phyloP scores from a whole-genome alignment of 768 basidiomycete genomes.

The Termitomyces sp. region DNA sequence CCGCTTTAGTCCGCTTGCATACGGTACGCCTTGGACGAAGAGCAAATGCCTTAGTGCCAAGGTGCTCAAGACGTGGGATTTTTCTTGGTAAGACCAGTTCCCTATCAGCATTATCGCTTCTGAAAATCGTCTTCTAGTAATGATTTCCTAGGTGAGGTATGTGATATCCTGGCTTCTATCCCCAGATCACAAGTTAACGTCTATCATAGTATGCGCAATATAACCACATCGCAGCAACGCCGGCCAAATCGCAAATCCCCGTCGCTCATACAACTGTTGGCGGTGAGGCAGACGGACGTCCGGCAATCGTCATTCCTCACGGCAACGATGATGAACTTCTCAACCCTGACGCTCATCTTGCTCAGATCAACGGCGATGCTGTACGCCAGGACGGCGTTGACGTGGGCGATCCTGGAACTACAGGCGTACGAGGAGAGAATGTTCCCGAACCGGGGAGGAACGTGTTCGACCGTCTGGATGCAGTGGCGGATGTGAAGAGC shows the following conservation, averaged over 20 bases:
- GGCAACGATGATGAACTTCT: slow-evolving; percentile 21
- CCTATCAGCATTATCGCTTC: neutral
- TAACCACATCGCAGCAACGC: slow-evolving; percentile 28
- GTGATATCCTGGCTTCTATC: slow-evolving; percentile 18
- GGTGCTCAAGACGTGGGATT: slow-evolving; percentile 96
- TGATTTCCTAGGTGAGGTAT: slow-evolving; percentile 64
- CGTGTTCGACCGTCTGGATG: slow-evolving; percentile 52
- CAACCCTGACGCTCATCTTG: slow-evolving; percentile 1
- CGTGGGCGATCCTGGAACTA: slow-evolving; percentile 16
- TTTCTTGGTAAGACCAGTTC: slow-evolving; percentile 59
- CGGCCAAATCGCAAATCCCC: slow-evolving; percentile 28
- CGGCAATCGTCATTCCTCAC: slow-evolving; percentile 43
- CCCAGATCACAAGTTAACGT: neutral
- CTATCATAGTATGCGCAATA: slow-evolving; percentile 54
- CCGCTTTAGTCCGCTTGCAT: slow-evolving; percentile 75
- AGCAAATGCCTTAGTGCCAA: slow-evolving; percentile 65
- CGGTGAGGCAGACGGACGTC: slow-evolving; percentile 48
- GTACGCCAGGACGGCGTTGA: slow-evolving; percentile 4
- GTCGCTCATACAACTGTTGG: slow-evolving; percentile 42
- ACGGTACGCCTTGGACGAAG: slow-evolving; percentile 87
- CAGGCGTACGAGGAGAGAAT: slow-evolving; percentile 34
- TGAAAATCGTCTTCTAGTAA: slow-evolving; percentile 32
- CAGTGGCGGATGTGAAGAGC: slow-evolving; percentile 39
- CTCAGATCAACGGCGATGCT: slow-evolving; percentile 2
- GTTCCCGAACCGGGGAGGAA: slow-evolving; percentile 71